Evolutionary conservation across 192 early-diverging fungal species (phyloP).

Genomic region (Podochytrium sp.): DNA sequence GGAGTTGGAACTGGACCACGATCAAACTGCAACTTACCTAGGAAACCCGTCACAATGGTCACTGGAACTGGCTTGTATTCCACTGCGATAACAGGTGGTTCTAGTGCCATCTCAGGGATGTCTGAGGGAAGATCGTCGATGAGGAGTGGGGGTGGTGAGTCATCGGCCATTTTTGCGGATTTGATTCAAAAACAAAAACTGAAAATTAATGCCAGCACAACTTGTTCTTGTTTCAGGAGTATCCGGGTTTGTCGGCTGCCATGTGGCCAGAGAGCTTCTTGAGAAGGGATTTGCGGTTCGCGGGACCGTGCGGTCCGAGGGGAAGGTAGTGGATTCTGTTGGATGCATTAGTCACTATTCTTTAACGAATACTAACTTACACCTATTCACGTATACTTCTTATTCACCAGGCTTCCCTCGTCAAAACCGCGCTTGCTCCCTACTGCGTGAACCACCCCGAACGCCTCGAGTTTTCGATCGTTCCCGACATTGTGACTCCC

Average conservation of each 20-base stretch:
- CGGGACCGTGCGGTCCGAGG: slow-evolving; percentile 42
- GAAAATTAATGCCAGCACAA: background rate
- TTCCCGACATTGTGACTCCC: slow-evolving; percentile 35
- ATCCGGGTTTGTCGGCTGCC: slow-evolving; percentile 44
- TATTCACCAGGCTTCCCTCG: background rate
- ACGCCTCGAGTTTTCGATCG: slow-evolving; percentile 33
- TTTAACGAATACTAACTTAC: background rate
- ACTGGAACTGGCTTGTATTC: slow-evolving; percentile 49
- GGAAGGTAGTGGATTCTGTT: too few relatives aligned
- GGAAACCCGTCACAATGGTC: slow-evolving; percentile 68
- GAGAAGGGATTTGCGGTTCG: slow-evolving; percentile 40
- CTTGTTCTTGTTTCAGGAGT: slow-evolving; percentile 47
- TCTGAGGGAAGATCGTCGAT: background rate
- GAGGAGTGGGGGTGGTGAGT: slow-evolving; percentile 1
- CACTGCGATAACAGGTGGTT: background rate
- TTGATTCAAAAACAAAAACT: background rate
- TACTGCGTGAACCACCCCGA: background rate
- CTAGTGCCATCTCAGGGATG: background rate
- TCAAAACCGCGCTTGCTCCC: background rate
- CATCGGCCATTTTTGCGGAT: slow-evolving; percentile 8
- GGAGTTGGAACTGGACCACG: background rate
- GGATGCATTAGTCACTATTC: too few relatives aligned
- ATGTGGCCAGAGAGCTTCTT: slow-evolving; percentile 50
- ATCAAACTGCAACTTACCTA: slow-evolving; percentile 40
- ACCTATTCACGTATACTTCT: too few relatives aligned